Conservation (phyloP, 164 flowering plant genomes). For the Amborella trichopoda region DNA sequence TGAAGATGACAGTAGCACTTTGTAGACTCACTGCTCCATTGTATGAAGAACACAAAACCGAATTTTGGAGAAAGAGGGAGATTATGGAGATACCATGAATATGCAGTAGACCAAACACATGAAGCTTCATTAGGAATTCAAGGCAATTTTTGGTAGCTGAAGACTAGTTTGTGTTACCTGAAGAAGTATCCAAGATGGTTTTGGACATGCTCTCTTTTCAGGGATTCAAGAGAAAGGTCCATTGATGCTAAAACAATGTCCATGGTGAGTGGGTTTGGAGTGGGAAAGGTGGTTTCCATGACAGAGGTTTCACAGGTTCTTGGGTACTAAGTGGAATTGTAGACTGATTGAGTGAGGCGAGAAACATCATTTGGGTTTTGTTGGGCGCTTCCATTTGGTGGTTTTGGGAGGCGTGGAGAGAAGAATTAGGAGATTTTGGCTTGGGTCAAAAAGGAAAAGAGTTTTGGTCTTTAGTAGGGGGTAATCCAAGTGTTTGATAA, state of each 20-base stretch:
- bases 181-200: conserved; percentile 31
- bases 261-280: conserved; percentile 20
- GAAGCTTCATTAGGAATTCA: conserved; percentile 33
- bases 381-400: not conserved
- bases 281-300: conserved; percentile 6
- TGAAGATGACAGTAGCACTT: too few species aligned
- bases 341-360: conserved; percentile 45
- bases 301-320: conserved; percentile 34
- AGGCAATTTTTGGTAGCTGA: conserved; percentile 47
- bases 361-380: conserved; percentile 17
- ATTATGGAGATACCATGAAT: too few species aligned
- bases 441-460: too few species aligned
- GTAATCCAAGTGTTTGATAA: too few species aligned
- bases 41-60: too few species aligned
- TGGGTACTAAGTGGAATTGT: conserved; percentile 56
- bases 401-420: not conserved
- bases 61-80: too few species aligned
- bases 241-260: conserved; percentile 41
- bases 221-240: conserved; percentile 24
- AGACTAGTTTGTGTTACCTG: conserved; percentile 36
- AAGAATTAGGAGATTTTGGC: too few species aligned
- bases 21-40: too few species aligned
- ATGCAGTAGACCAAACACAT: too few species aligned
- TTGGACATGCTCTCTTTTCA: conserved; percentile 45
- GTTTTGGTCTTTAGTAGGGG: too few species aligned